These are phyloP conservation scores for Dittrichia graveolens DNA, from an alignment of 129 eudicot genomes.

Conservation along the genomic window DNA sequence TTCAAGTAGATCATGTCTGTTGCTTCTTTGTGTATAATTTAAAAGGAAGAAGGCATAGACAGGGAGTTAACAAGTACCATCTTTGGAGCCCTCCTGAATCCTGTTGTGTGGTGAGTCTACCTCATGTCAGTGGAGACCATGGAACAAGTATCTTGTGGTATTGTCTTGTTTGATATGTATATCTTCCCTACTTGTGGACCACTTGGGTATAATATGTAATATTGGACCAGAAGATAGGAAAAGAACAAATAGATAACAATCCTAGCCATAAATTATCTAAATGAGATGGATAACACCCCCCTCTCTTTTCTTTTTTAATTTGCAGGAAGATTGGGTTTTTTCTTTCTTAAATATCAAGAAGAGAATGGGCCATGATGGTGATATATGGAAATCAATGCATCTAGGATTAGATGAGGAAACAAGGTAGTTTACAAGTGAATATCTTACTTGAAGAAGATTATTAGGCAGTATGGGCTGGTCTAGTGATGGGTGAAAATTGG, in stretches of 20 bases:
- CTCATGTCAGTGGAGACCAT: conserved; percentile 53
- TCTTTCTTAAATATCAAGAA: conserved; percentile 10
- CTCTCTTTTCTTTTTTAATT: conserved; percentile 10
- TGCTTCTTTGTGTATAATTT: conserved; percentile 24
- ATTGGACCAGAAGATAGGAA: conserved; percentile 38
- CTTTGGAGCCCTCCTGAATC: conserved; percentile 36
- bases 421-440: conserved; percentile 2
- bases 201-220: conserved; percentile 23
- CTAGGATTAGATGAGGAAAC: neutral
- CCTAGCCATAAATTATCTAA: conserved; percentile 42
- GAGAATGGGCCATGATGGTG: conserved; percentile 42
- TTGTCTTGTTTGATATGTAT: conserved; percentile 59
- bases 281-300: too few relatives aligned
- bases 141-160: conserved; percentile 56
- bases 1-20: conserved; percentile 43
- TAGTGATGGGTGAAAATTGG: too few relatives aligned
- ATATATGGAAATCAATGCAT: neutral
- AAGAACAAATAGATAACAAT: conserved; percentile 32
- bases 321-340: conserved; percentile 8
- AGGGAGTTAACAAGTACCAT: conserved; percentile 45
- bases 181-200: conserved; percentile 63
- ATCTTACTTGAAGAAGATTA: too few relatives aligned
- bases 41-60: conserved; percentile 28
- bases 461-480: too few relatives aligned
- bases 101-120: conserved; percentile 30